Percentiles rank a stretch among this genome's conserved stretches.
Conservation (phyloP, 257 asterid genomes). For the Nicotiana attenuata region DNA sequence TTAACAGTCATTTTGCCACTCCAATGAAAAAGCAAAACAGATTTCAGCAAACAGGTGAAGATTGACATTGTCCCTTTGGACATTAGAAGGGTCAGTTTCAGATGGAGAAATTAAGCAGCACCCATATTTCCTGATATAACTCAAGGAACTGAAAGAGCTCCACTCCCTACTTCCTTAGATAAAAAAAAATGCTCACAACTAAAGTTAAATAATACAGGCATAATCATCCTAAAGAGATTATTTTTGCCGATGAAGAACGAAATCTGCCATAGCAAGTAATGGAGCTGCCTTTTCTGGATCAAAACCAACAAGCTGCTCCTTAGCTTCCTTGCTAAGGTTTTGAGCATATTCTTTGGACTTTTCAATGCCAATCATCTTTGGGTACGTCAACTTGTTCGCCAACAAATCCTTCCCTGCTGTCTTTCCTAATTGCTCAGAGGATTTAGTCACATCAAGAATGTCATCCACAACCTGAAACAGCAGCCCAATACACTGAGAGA, state of each 20-base stretch:
- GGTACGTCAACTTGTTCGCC: slow-evolving; percentile 52
- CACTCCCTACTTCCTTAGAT: neutral
- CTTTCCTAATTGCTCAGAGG: slow-evolving; percentile 52
- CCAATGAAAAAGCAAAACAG: neutral
- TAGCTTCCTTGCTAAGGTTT: slow-evolving; percentile 39
- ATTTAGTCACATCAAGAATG: slow-evolving; percentile 56
- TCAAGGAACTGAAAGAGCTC: neutral
- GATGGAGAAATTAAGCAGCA: neutral
- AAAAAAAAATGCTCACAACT: neutral
- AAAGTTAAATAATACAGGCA: neutral
- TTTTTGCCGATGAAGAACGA: slow-evolving; percentile 47
- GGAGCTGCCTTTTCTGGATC: slow-evolving; percentile 40
- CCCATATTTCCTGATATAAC: neutral
- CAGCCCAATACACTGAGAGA: slow-evolving; percentile 43
- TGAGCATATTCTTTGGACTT: slow-evolving; percentile 58
- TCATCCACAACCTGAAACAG: slow-evolving; percentile 61
- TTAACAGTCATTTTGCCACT: neutral
- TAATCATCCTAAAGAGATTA: neutral
- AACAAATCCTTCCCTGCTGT: slow-evolving; percentile 60
- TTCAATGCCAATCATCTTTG: slow-evolving; percentile 47
- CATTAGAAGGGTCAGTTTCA: neutral
- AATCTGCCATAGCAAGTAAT: slow-evolving; percentile 48
- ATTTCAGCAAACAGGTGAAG: neutral
- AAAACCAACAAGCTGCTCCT: slow-evolving; percentile 39
- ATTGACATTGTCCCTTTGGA: neutral